A percentile compares a stretch with the other conserved stretches of the same genome.
phyloP scores from a whole-genome alignment of 106 monocot species.

The Cymbidium sinense region DNA sequence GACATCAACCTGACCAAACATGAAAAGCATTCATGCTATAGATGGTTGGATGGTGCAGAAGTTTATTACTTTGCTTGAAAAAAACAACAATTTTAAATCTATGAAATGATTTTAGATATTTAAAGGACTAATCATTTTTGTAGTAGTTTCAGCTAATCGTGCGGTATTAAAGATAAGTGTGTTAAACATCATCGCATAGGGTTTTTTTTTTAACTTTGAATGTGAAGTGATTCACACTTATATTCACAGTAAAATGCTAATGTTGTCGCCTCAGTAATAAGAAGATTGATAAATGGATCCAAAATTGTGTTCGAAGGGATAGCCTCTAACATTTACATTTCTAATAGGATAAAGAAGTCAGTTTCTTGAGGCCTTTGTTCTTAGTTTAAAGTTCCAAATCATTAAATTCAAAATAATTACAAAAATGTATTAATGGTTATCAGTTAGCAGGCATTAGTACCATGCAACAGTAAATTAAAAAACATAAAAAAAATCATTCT shows the following conservation, averaged over 20 bases:
- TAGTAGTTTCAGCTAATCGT: no score
- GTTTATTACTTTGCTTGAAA: not conserved
- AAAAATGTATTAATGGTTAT: not conserved
- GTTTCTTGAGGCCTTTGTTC: not conserved
- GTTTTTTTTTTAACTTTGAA: not conserved
- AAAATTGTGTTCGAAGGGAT: not conserved
- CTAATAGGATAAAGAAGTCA: not conserved
- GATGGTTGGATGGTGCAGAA: not conserved
- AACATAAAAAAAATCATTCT: not conserved
- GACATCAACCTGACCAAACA: not conserved
- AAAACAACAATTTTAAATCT: not conserved
- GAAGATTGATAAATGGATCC: not conserved
- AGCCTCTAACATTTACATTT: not conserved
- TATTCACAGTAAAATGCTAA: not conserved
- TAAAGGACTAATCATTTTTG: not conserved
- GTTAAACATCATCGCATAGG: no score
- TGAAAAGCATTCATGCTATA: not conserved
- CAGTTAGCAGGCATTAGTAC: conserved; percentile 1
- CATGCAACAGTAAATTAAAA: not conserved
- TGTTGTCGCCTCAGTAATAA: not conserved
- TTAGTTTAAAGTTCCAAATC: not conserved
- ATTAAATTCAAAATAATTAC: not conserved
- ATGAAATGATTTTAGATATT: not conserved
- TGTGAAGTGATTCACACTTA: not conserved
- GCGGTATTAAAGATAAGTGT: no score